A percentile compares a stretch with the other conserved stretches of the same genome.
These are phyloP conservation scores for Trichosanthes truncata DNA, from an alignment of 306 rosid genomes.

Conservation along the genomic window DNA sequence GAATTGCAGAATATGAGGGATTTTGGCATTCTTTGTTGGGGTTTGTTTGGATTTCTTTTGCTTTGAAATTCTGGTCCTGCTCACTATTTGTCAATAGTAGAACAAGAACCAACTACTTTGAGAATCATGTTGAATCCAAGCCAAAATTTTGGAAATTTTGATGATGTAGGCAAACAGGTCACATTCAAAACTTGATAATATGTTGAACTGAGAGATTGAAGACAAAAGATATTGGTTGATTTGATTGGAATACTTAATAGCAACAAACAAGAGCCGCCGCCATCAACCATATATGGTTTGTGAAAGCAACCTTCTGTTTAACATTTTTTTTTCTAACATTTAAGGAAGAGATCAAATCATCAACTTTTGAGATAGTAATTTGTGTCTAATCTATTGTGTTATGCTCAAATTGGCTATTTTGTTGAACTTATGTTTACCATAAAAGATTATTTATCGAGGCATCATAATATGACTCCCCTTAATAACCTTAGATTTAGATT, in stretches of 20 bases:
- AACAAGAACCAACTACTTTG: background rate
- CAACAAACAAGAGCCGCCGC: background rate
- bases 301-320: background rate
- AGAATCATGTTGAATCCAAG: background rate
- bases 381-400: too few species aligned
- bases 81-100: background rate
- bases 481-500: too few species aligned
- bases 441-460: too few species aligned
- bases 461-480: too few species aligned
- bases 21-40: background rate
- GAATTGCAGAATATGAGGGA: background rate
- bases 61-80: background rate
- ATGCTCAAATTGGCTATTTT: too few species aligned
- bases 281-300: background rate
- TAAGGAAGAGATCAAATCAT: too few species aligned
- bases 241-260: background rate
- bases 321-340: too few species aligned
- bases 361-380: too few species aligned
- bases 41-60: background rate
- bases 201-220: background rate
- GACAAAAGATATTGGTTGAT: background rate
- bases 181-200: background rate
- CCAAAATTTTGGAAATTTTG: background rate
- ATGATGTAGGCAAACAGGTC: background rate
- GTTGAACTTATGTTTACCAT: too few species aligned